Evolutionary conservation across 2,329 filamentous ascomycete species (phyloP).

Genomic region (Pyrenophora graminea): DNA sequence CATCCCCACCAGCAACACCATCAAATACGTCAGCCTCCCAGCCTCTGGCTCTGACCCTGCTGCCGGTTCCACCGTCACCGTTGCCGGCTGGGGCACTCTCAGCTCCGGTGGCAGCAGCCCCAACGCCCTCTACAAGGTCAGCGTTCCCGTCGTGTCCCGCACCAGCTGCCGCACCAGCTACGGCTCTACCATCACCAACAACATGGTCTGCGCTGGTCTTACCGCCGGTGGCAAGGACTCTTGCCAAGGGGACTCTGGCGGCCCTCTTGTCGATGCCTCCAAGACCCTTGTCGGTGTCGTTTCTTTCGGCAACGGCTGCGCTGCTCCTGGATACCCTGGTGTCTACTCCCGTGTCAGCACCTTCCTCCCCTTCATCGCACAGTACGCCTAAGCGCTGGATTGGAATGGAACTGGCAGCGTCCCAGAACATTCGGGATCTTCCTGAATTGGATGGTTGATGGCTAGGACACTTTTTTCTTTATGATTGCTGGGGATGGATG

Average conservation of each 20-base stretch:
- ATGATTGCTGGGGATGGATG: no score
- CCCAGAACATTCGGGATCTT: no score
- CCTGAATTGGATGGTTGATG: no score
- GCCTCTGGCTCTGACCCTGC: constrained; percentile 31
- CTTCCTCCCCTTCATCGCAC: constrained; percentile 24
- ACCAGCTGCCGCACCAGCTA: constrained; percentile 28
- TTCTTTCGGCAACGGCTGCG: constrained; percentile 26
- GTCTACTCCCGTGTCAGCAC: constrained; percentile 30
- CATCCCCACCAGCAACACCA: constrained; percentile 30
- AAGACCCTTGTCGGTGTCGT: constrained; percentile 13
- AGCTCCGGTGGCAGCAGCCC: constrained; percentile 15
- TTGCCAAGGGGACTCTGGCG: constrained; percentile 41
- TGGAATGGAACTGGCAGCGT: not conserved
- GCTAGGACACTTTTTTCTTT: no score
- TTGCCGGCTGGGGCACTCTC: constrained; percentile 36
- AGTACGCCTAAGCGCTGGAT: constrained; percentile 19
- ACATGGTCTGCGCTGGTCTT: constrained; percentile 37
- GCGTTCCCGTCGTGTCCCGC: constrained; percentile 35
- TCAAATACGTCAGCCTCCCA: constrained; percentile 28
- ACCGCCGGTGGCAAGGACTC: constrained; percentile 36
- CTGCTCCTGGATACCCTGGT: constrained; percentile 26
- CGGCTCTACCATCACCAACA: constrained; percentile 24
- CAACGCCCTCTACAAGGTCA: constrained; percentile 30
- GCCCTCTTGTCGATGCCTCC: constrained; percentile 27
- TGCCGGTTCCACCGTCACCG: constrained; percentile 21